Base-by-base conservation (phyloP, 108 stramenopile genomes). In the Fistulifera pelliculosa region DNA sequence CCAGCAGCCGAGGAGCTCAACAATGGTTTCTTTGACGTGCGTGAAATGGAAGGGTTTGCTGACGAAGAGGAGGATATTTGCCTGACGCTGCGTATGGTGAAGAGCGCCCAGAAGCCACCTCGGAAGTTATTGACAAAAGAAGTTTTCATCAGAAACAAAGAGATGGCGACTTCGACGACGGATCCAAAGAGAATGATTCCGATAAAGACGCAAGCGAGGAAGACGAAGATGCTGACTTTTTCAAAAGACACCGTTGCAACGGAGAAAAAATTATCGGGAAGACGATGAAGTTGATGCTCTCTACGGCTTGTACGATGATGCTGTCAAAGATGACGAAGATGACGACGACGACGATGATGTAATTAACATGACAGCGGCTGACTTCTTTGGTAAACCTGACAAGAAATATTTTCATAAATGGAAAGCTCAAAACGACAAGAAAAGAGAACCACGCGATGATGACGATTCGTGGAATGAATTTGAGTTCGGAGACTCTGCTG, bases 1-100 rank as follows among this genome's bases (percentile, higher is more conserved):
- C 83, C 84, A 0, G 72, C 79, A 19, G 71, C 74, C 15, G 86
- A 89, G 26, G 72, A 87, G 38, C 61, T 93, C 62, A 81, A 73
- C 25, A 90, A 94, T 72, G 93, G 88, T 16, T 96, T 96, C 74
- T 96, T 96, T 58, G 94, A 95, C 54, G 43, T 89, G 27, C 76
- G 87, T 65, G 96, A 97, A 61, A 96, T 96, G 95, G 95, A 96
- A 60, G 81, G 68, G 16, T 94, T 87, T 60, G 94, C 94, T 4
- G 95, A 96, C 51, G 94, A 96, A 64, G 90, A 89, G 66, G 90
- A 64, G 87, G 85, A 25, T 75, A 72, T 54, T 63, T 86, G 1
- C 82, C 83, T 0, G 77, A 79, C 21, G 76, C 79, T 40, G 76
- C 76, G n/a, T 80, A 61, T 62, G 87, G 76, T 26, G 43, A 74